Conservation (phyloP, 352 stramenopile genomes). For the Phytophthora idaei region DNA sequence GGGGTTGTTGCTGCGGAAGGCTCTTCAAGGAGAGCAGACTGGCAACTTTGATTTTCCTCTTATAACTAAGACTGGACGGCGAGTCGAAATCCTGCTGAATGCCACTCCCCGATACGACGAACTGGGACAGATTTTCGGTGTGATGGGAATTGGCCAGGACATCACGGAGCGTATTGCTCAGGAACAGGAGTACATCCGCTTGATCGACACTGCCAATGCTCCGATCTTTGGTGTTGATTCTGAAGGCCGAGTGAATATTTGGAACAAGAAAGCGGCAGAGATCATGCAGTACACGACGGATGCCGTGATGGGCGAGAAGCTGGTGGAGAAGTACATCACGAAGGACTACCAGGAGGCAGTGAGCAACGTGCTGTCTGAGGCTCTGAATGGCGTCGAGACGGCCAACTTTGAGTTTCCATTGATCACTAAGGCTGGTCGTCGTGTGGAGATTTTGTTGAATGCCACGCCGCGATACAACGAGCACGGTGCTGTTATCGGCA, state of each 20-base stretch:
- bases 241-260: slow-evolving; percentile 73
- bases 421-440: slow-evolving; percentile 4
- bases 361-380: slow-evolving; percentile 25
- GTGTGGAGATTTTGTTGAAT: slow-evolving; percentile 13
- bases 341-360: slow-evolving; percentile 45
- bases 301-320: slow-evolving; percentile 77
- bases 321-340: slow-evolving; percentile 78
- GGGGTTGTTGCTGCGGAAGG: slow-evolving; percentile 29
- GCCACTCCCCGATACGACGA: slow-evolving; percentile 66
- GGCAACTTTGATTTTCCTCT: slow-evolving; percentile 83
- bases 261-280: slow-evolving; percentile 85
- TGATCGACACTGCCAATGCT: slow-evolving; percentile 44
- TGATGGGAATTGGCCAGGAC: slow-evolving; percentile 44
- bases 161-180: slow-evolving; percentile 30
- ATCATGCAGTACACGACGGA: slow-evolving; percentile 82
- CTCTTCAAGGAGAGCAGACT: slow-evolving; percentile 50
- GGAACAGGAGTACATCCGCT: slow-evolving; percentile 31
- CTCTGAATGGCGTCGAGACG: slow-evolving; percentile 20
- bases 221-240: slow-evolving; percentile 72
- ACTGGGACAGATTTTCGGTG: slow-evolving; percentile 54
- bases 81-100: slow-evolving; percentile 60
- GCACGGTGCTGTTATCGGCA: slow-evolving; percentile 33
- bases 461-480: slow-evolving; percentile 18
- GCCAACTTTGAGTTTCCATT: slow-evolving; percentile 5
- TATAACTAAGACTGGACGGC: slow-evolving; percentile 44